Evolutionary conservation across 495 filamentous ascomycete genomes (phyloP), one percentile per base, ranked within the genome.

Genomic region (Talaromyces borbonicus): DNA sequence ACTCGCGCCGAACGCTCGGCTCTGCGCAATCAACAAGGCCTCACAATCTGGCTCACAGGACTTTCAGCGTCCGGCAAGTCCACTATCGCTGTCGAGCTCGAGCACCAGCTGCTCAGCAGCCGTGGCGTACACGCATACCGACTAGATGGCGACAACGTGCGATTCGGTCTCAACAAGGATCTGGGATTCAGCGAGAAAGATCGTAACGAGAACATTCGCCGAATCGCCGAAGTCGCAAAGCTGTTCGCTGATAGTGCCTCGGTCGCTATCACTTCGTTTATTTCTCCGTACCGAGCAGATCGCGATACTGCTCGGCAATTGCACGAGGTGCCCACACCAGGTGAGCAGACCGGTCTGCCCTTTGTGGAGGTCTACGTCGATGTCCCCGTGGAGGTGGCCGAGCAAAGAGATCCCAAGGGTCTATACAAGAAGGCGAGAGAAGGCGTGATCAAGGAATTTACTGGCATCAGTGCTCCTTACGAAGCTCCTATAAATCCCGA

Each of bases 21-120:
- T 39, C 69, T 84, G 56, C 85, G 87, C 63, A 78, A 80, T 56
- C 93, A 98, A 68, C 74, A 78, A 30, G 92, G 92, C 55, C 84
- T 92, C 62, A 98, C 92, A 36, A 81, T 98, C 62, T 98, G 92
- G 92, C 85, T 98, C 63, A 98, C 92, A 5, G 92, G 92, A 20
- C 82, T 98, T 35, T 90, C 84, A 15, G 92, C 90, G 45, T 93
- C 87, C 3, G 92, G 92, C 54, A 98, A 98, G 68, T 94, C 88
- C 35, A 98, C 92, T 14, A 82, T 97, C 24, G 92, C 92, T 47
- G 92, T 87, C 14, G 92, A 92, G 15, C 85, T 97, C 14, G 92
- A 98, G 70, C 89, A 94, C 66, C 85, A 94, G 62, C 81, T 98
- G 12, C 80, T 98, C 41, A 60, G 51, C 40, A 54, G 64, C 52